Percentiles rank a stretch among this genome's conserved stretches.
These are phyloP conservation scores for Dendryphion nanum DNA, from an alignment of 2,329 filamentous ascomycete species.

Conservation along the genomic window DNA sequence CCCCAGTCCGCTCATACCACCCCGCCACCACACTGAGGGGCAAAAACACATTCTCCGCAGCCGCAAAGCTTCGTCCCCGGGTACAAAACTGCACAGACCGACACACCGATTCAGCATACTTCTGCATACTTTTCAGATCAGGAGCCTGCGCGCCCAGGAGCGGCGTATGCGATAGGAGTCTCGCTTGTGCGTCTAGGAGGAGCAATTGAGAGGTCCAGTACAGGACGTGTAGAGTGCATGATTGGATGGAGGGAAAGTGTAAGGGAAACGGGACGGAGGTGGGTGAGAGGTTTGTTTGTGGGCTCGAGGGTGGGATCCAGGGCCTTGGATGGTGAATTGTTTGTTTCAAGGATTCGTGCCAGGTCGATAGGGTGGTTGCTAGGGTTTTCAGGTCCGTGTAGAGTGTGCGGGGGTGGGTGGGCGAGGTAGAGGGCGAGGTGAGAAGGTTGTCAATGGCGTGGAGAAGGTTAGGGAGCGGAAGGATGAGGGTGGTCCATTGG, in stretches of 20 bases:
- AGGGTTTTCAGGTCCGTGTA: conserved; percentile 11
- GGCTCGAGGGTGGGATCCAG: conserved; percentile 10
- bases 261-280: conserved; percentile 12
- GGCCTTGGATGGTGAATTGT: neutral
- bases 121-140: conserved; percentile 5
- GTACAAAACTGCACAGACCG: conserved; percentile 19
- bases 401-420: neutral
- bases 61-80: conserved; percentile 11
- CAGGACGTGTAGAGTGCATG: conserved; percentile 14
- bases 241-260: conserved; percentile 18
- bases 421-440: neutral
- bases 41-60: conserved; percentile 17
- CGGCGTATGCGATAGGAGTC: conserved; percentile 5
- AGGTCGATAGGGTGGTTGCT: conserved; percentile 10
- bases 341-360: conserved; percentile 12
- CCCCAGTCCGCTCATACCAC: conserved; percentile 13
- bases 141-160: neutral
- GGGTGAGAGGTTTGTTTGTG: conserved; percentile 4
- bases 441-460: conserved; percentile 7
- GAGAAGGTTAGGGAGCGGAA: conserved; percentile 18
- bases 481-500: conserved; percentile 14
- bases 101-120: conserved; percentile 18
- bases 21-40: conserved; percentile 10
- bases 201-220: conserved; percentile 19
- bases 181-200: conserved; percentile 12